Evolutionary conservation across 176 grass and related monocot species (phyloP).

Genomic region (maize (Zea mays)): DNA sequence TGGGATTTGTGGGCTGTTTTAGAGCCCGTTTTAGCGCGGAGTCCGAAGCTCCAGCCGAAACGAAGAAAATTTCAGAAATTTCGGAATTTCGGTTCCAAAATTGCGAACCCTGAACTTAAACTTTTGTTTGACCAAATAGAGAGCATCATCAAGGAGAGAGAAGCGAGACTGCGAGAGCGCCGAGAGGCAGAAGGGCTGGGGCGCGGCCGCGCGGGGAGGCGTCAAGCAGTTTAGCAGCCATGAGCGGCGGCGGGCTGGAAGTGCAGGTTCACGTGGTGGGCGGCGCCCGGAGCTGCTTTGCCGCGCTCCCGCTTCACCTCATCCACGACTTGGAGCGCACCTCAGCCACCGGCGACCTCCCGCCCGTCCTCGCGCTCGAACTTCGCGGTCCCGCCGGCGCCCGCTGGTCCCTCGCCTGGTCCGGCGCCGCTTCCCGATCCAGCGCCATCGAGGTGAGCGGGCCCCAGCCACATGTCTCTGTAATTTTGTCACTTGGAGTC

Average conservation of each 20-base stretch:
- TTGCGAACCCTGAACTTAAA: neutral
- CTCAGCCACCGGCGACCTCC: slow-evolving; percentile 53
- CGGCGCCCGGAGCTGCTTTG: slow-evolving; percentile 83
- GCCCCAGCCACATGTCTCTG: neutral
- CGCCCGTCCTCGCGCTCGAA: slow-evolving; percentile 76
- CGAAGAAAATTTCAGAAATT: too few species aligned
- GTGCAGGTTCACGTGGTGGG: slow-evolving; percentile 67
- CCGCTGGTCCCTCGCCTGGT: slow-evolving; percentile 85
- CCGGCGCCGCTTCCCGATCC: slow-evolving; percentile 70
- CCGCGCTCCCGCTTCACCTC: slow-evolving; percentile 77
- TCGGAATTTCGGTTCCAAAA: too few species aligned
- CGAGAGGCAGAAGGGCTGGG: neutral
- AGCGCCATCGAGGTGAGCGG: slow-evolving; percentile 66
- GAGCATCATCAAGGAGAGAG: neutral
- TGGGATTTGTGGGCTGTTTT: too few species aligned
- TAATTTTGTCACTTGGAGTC: slow-evolving; percentile 1
- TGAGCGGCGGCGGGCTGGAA: slow-evolving; percentile 51
- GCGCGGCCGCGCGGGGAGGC: neutral
- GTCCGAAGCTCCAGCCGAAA: too few species aligned
- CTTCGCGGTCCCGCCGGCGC: slow-evolving; percentile 47
- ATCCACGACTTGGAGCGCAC: slow-evolving; percentile 71
- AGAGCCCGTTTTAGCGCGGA: too few species aligned
- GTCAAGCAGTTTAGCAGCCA: slow-evolving; percentile 4
- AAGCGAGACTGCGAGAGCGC: neutral
- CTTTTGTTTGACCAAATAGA: slow-evolving; percentile 4